Evolutionary conservation across 805 yeast genomes (phyloP), one percentile per base, ranked within the genome.

Genomic region (Suhomyces vadensis): DNA sequence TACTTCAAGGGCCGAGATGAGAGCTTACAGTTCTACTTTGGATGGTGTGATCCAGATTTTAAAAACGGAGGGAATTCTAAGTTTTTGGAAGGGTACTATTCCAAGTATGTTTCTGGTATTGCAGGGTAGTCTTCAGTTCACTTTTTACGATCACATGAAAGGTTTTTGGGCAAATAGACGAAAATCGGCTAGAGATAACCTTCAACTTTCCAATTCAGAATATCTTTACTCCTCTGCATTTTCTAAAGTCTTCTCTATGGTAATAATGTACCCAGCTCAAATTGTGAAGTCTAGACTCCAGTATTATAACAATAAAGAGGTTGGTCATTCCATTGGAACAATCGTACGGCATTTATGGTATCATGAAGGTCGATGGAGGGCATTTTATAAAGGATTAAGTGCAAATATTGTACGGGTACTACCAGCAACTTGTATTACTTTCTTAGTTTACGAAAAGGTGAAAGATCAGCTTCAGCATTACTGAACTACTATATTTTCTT

Each of bases 351-450:
- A 61, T 11, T 68, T 87, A 2, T 73, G 74, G 53, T 27, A 35
- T 1, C 56, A 58, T 1, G 86, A 82, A 44, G 92, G 94, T 3
- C 42, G 59, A 0, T 8, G 78, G 3, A 49, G 55, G 9, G 96
- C 90, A 0, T 85, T 91, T 48, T 94, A 94, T 61, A 83, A 85
- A 52, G 99, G 99, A 0, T 63, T 94, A 13, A 65, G 80, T 1
- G 85, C 96, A 1, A 91, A 90, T 51, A 58, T 92, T 13, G 46
- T 87, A 1, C 71, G 98, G 37, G 96, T 92, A 0, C 74, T 94
- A 4, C 99, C 99, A 0, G 90, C 97, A 1, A 91, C 97, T 3
- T 87, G 96, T 58, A 78, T 91, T 9, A 94, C 98, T 0, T 89
- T 94, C 60, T 72, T 85, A 4, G 86, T 86, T 4, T 94, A 94